Base-by-base conservation (phyloP, 345 rosid species). In the Gossypium rotundifolium region DNA sequence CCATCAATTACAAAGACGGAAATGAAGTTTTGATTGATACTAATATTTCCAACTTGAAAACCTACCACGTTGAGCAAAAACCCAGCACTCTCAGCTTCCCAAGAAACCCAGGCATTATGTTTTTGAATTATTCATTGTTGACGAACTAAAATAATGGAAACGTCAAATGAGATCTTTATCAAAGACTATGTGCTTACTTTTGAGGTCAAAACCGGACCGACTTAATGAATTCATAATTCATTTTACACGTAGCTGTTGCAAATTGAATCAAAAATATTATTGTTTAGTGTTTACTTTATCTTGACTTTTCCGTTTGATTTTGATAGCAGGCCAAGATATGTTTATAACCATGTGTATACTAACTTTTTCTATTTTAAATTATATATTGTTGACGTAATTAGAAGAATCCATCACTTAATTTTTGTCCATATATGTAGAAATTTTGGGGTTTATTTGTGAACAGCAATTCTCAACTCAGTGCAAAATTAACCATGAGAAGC, bases 211-310 rank as follows among this genome's bases (percentile, higher is more conserved):
- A 38, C 38, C 54, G 3, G 38, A 66, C 71, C 40, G 38, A 46
- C 71, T 46, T 13, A 46, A 48, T 46, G 17, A n/a, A 66, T 46
- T 13, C 54, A 66, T 45, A 66, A 1, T 1, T 40, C 25, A 64
- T 64, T 40, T 64, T 64, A 64, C 69, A 64, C 69, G 69, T 42
- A 64, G 69, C 25, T n/a, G 8, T 64, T 64, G 69, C 69, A 40
- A 42, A 64, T 42, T 64, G 51, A 48, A 40, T 64, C 14, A 40
- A 64, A 5, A 33, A 33, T 33, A 33, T 33, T 33, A 64, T n/a
- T 64, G 14, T 40, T 64, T 64, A n/a, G 69, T 64, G 38, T 45
- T 22, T 6, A 11, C 38, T 45, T 65, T 65, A 44, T 44, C 53
- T 65, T 20, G 33, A 45, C 53, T 66, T 66, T 66, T n/a, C 18